Evolutionary conservation across 1,139 yeast genomes (phyloP), one percentile per base, ranked within the genome.

Genomic region (Protomyces inundatus): DNA sequence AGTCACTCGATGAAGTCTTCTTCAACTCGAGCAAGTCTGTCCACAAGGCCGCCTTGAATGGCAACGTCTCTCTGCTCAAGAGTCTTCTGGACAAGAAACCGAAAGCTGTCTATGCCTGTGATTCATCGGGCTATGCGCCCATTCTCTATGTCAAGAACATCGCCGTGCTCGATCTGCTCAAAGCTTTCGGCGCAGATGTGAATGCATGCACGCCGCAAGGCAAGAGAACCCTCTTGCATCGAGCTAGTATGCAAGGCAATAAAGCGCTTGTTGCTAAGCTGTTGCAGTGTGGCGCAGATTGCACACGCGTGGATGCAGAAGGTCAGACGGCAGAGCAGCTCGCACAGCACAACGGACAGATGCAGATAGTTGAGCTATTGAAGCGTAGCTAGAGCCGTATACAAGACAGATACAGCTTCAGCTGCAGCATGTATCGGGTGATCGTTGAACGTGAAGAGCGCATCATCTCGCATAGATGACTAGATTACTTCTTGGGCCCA

Each of bases 401-500:
- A n/a, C 10, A 37, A n/a, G 42, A 34, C 37, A 23, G 7, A 46
- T 6, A 30, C 32, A 16, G 33, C 51, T 46, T 5, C 33, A 14
- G 10, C 10, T 37, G 10, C 3, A 9, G 40, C 10, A n/a, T n/a
- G n/a, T 2, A 37, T 37, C n/a, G 3, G 40, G 40, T 37, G 10
- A n/a, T 9, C n/a, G 2, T 10, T 37, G 40, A 37, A n/a, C 40
- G 40, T 37, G 40, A 37, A 10, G 10, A 2, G 10, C 10, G n/a
- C n/a, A n/a, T n/a, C n/a, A 37, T 37, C n/a, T 37, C 40, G 10
- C 3, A 10, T 37, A 9, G 10, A 9, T 37, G 12, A 14, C n/a
- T 2, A 6, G 35, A 72, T 70, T 78, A 81, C 77, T 81, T 81
- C 81, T 87, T 87, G 77, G 86, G 85, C 62, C 84, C 87, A 70